Evolutionary conservation across 2,329 filamentous ascomycete species (phyloP), one percentile per base, ranked within the genome.

Genomic region (Magnaporthiopsis rhizophila): DNA sequence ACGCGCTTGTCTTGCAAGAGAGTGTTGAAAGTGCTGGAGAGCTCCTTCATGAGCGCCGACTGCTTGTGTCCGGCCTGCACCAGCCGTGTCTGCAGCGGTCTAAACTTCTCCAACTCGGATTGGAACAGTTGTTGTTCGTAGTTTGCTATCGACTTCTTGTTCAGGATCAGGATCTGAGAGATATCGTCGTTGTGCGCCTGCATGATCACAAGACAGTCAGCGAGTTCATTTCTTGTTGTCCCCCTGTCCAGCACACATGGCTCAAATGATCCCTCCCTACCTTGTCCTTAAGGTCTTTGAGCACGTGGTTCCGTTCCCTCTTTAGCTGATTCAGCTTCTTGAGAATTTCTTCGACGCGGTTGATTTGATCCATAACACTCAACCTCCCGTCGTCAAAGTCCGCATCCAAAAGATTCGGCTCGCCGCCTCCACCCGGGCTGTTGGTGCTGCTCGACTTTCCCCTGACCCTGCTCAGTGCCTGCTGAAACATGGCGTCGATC

Each of bases 271-370:
- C 4, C 82, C 71, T 76, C 4, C 82, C 71, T 76, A 96, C 95
- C 88, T 96, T 98, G 69, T 98, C 93, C 76, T 99, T 99, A 69
- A 99, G 81, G 76, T 99, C 95, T 75, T 97, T 98, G 68, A 99
- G 78, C 57, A 97, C 91, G 77, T 97, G 93, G 66, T 89, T 88
- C 66, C 95, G 83, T 75, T 99, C 96, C 65, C 91, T 85, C 80
- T 98, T 98, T 70, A 99, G 88, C 53, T 97, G 81, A 70, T 93
- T 96, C 70, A 99, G 77, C 77, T 93, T 97, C 79, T 93, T 92
- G 67, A 99, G 78, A 62, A 97, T 84, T 50, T 96, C 92, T 72
- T 99, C 95, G 12, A 99, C 92, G 70, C 85, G 88, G 64, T 85
- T 83, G 70, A 99, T 94, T 77, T 99, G 95, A 65, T 97, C 92